phyloP scores from a whole-genome alignment of 768 basidiomycete genomes.

The Chalciporus piperatus region DNA sequence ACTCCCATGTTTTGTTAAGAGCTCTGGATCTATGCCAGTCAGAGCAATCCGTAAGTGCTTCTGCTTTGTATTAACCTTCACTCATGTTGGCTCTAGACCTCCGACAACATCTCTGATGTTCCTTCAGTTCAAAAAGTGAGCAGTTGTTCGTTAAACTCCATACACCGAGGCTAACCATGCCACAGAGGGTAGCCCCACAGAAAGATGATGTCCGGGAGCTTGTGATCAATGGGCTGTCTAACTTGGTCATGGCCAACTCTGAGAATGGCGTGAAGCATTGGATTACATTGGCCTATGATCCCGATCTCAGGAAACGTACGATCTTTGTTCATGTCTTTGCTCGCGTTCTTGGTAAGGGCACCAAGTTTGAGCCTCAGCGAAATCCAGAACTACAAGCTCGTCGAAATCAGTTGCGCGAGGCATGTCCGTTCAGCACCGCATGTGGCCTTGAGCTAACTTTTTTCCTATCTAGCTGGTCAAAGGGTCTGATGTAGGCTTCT shows the following conservation, averaged over 20 bases:
- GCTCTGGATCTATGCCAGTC: constrained; percentile 53
- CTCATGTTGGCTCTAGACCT: constrained; percentile 32
- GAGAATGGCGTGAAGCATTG: constrained; percentile 90
- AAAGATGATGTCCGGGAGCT: constrained; percentile 69
- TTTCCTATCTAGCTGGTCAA: constrained; percentile 57
- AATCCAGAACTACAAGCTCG: constrained; percentile 45
- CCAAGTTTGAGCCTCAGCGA: constrained; percentile 67
- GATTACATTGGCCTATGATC: constrained; percentile 72
- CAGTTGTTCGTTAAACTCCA: not conserved
- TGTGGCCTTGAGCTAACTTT: constrained; percentile 3
- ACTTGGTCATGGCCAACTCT: constrained; percentile 79
- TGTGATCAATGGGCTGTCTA: constrained; percentile 76
- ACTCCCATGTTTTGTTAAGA: constrained; percentile 63
- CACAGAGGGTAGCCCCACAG: constrained; percentile 44
- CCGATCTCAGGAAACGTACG: constrained; percentile 62
- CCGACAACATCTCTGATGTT: constrained; percentile 50
- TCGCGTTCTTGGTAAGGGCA: constrained; percentile 74
- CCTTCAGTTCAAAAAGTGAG: constrained; percentile 47
- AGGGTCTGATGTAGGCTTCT: constrained; percentile 59
- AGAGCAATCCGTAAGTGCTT: constrained; percentile 41
- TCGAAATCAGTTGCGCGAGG: constrained; percentile 58
- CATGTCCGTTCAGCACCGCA: constrained; percentile 30
- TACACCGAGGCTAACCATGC: constrained; percentile 6
- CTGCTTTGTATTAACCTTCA: not conserved
- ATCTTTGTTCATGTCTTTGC: constrained; percentile 87